Percentiles rank a stretch among this genome's conserved stretches.
These are phyloP conservation scores for Tulasnella sp. DNA, from an alignment of 768 basidiomycete genomes.

Conservation along the genomic window DNA sequence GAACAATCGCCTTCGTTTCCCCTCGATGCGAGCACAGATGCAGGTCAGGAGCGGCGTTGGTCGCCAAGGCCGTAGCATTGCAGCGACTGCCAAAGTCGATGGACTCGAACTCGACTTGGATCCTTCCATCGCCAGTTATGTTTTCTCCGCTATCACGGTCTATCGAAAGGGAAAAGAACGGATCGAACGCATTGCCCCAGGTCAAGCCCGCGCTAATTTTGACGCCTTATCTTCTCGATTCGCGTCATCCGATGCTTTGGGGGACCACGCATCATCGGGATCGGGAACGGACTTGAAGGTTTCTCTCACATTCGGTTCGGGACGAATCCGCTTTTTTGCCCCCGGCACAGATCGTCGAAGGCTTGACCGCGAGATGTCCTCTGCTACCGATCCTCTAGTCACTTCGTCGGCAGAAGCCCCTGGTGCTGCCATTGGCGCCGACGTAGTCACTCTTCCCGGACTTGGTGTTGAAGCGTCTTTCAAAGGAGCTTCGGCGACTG, in stretches of 20 bases:
- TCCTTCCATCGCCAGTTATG: conserved; percentile 72
- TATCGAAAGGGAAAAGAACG: conserved; percentile 81
- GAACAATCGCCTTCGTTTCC: conserved; percentile 74
- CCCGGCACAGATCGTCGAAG: conserved; percentile 46
- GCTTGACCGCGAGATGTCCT: background rate
- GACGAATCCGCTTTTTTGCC: conserved; percentile 76
- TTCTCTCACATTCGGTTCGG: conserved; percentile 75
- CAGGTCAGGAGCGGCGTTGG: conserved; percentile 55
- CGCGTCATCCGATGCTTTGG: background rate
- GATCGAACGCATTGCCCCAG: conserved; percentile 66
- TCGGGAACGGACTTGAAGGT: conserved; percentile 37
- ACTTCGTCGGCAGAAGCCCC: conserved; percentile 44
- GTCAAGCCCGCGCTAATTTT: conserved; percentile 52
- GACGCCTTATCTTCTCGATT: conserved; percentile 39
- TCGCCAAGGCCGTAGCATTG: conserved; percentile 56
- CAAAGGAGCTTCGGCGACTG: conserved; percentile 57
- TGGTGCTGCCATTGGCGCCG: conserved; percentile 57
- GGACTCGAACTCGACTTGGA: conserved; percentile 87
- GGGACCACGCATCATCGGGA: conserved; percentile 14
- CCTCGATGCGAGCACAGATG: conserved; percentile 77
- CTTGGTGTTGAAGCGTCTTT: conserved; percentile 86
- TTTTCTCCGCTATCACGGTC: conserved; percentile 83
- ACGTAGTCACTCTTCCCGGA: conserved; percentile 56
- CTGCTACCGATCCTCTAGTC: conserved; percentile 24
- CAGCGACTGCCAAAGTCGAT: conserved; percentile 70